These are phyloP conservation scores for Dendrobium chrysotoxum DNA, from an alignment of 106 monocot species.

Conservation along the genomic window DNA sequence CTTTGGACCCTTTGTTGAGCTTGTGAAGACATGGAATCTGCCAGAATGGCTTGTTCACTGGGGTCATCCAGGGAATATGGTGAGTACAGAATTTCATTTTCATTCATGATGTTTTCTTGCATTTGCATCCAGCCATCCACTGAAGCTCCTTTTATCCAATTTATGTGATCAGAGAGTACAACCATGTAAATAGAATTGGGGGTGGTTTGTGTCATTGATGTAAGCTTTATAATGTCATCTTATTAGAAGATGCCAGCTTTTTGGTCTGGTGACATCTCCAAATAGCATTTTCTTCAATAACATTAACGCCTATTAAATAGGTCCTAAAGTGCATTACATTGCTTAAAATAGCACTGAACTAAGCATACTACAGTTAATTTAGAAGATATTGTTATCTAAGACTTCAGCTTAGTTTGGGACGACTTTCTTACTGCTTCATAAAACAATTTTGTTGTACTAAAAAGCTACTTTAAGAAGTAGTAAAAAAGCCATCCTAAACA, in stretches of 20 bases:
- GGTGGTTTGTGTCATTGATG: too few relatives aligned
- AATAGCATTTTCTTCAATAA: neutral
- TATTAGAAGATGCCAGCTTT: neutral
- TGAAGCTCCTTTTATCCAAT: neutral
- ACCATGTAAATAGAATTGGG: too few relatives aligned
- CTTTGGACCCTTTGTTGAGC: conserved; percentile 68
- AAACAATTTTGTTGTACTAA: too few relatives aligned
- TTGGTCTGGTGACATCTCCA: neutral
- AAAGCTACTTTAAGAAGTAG: too few relatives aligned
- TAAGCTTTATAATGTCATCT: neutral
- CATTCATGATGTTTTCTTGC: neutral
- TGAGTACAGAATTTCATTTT: conserved; percentile 6
- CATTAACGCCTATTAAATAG: too few relatives aligned
- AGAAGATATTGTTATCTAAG: too few relatives aligned
- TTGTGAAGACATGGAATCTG: conserved; percentile 73
- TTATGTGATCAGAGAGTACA: neutral
- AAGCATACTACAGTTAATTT: too few relatives aligned
- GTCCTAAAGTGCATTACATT: too few relatives aligned
- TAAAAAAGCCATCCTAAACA: too few relatives aligned
- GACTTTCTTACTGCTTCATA: too few relatives aligned
- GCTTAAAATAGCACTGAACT: too few relatives aligned
- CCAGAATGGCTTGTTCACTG: conserved; percentile 94
- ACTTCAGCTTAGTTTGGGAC: too few relatives aligned
- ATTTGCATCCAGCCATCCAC: neutral
- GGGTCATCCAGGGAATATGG: conserved; percentile 98